These are phyloP conservation scores for Infundibulicybe gibba DNA, from an alignment of 768 basidiomycete genomes.

Conservation along the genomic window DNA sequence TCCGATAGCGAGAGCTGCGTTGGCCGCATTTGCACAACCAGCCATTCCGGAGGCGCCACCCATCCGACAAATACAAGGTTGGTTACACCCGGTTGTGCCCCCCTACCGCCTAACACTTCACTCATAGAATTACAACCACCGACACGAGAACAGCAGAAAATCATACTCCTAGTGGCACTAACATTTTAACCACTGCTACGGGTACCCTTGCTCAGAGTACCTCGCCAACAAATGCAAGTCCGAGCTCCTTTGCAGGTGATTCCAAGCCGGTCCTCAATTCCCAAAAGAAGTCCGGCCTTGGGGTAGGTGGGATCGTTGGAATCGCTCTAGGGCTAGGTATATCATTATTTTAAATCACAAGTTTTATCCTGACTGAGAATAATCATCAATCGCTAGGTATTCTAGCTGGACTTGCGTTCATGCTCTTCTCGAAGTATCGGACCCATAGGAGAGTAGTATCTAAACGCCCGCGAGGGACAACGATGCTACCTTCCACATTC, in stretches of 20 bases:
- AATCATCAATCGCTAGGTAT: slow-evolving; percentile 1
- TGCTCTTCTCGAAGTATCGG: slow-evolving; percentile 9
- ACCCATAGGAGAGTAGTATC: slow-evolving; percentile 5
- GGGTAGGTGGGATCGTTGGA: slow-evolving; percentile 15
- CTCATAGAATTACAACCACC: neutral
- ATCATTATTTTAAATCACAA: neutral
- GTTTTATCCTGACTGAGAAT: neutral
- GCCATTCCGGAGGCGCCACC: neutral
- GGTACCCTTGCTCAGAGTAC: neutral
- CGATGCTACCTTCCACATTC: slow-evolving; percentile 1
- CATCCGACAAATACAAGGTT: neutral
- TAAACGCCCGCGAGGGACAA: slow-evolving; percentile 12
- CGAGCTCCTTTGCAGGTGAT: neutral
- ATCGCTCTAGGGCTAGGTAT: slow-evolving; percentile 12
- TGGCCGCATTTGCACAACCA: slow-evolving; percentile 8
- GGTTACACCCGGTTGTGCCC: neutral
- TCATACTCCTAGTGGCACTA: neutral
- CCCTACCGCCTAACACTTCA: neutral
- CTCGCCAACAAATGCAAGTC: neutral
- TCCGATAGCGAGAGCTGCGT: slow-evolving; percentile 11
- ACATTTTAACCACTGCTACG: neutral
- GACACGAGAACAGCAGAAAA: neutral
- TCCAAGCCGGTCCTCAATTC: neutral
- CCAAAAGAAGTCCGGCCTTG: slow-evolving; percentile 7
- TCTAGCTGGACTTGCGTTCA: slow-evolving; percentile 2